phyloP scores from a whole-genome alignment of 768 basidiomycete genomes.

The Lyophyllum decastes region DNA sequence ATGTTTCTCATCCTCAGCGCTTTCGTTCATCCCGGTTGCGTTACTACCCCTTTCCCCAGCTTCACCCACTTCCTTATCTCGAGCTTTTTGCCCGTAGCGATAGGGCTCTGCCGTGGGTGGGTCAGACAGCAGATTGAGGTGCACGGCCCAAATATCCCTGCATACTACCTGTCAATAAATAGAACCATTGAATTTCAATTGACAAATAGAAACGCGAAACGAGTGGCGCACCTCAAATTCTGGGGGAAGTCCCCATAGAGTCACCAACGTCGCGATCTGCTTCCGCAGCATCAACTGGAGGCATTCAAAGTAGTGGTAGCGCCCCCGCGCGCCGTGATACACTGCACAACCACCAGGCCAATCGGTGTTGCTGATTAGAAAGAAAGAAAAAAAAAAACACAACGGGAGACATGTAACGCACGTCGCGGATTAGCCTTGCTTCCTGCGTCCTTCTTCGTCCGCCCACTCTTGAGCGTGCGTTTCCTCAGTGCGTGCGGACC shows the following conservation, averaged over 20 bases:
- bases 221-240: conserved; percentile 69
- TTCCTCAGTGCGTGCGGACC: conserved; percentile 67
- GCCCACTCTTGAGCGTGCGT: conserved; percentile 59
- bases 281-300: conserved; percentile 79
- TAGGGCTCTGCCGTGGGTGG: conserved; percentile 66
- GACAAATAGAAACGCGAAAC: conserved; percentile 1
- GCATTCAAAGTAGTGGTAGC: conserved; percentile 82
- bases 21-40: conserved; percentile 5
- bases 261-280: conserved; percentile 64
- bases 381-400: no score
- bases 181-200: background rate
- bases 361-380: background rate
- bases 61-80: conserved; percentile 15
- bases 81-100: conserved; percentile 38
- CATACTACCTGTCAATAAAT: conserved; percentile 56
- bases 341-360: conserved; percentile 44
- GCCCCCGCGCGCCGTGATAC: conserved; percentile 79
- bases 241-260: conserved; percentile 69
- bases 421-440: conserved; percentile 64
- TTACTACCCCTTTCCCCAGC: background rate
- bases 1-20: conserved; percentile 15
- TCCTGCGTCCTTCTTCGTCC: conserved; percentile 49
- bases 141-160: conserved; percentile 78
- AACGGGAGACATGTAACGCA: conserved; percentile 20
- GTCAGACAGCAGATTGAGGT: conserved; percentile 62